Conservation (phyloP, 495 filamentous ascomycete genomes). For the Neurospora sublineolata region DNA sequence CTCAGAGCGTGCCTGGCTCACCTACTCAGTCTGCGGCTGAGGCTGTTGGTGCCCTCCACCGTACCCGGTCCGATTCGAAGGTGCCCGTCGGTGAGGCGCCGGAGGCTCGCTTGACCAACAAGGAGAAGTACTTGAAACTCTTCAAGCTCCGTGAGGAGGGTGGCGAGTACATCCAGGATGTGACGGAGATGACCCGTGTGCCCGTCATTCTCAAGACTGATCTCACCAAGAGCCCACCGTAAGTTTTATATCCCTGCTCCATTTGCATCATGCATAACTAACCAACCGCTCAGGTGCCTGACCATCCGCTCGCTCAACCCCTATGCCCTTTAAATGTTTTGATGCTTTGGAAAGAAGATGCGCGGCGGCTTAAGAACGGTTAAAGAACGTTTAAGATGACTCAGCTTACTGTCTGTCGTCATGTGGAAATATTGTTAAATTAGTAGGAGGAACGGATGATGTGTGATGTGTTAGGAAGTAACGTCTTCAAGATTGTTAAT, state of each 20-base stretch:
- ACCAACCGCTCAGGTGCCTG: constrained; percentile 56
- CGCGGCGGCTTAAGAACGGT: background rate
- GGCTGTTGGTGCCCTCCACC: constrained; percentile 60
- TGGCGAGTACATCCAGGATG: constrained; percentile 94
- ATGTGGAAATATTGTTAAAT: background rate
- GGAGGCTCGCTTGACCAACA: constrained; percentile 74
- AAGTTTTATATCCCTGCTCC: constrained; percentile 35
- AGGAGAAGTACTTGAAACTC: constrained; percentile 87
- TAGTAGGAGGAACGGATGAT: background rate
- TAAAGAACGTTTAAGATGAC: background rate
- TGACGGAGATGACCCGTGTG: constrained; percentile 92
- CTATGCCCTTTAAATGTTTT: constrained; percentile 60
- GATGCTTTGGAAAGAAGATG: background rate
- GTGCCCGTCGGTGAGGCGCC: constrained; percentile 59
- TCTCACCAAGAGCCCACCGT: constrained; percentile 97
- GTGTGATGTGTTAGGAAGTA: background rate
- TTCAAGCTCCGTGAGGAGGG: constrained; percentile 87
- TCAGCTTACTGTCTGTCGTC: background rate
- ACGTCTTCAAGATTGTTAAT: background rate
- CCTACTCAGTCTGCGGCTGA: constrained; percentile 67
- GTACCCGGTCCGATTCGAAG: constrained; percentile 85
- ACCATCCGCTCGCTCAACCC: constrained; percentile 97
- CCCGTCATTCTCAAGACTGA: constrained; percentile 97
- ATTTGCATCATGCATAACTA: constrained; percentile 19
- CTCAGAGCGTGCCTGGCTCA: constrained; percentile 91